A percentile compares a stretch with the other conserved stretches of the same genome.
These are phyloP conservation scores for Cytospora piceicola DNA, from an alignment of 2,329 filamentous ascomycete genomes.

Conservation along the genomic window DNA sequence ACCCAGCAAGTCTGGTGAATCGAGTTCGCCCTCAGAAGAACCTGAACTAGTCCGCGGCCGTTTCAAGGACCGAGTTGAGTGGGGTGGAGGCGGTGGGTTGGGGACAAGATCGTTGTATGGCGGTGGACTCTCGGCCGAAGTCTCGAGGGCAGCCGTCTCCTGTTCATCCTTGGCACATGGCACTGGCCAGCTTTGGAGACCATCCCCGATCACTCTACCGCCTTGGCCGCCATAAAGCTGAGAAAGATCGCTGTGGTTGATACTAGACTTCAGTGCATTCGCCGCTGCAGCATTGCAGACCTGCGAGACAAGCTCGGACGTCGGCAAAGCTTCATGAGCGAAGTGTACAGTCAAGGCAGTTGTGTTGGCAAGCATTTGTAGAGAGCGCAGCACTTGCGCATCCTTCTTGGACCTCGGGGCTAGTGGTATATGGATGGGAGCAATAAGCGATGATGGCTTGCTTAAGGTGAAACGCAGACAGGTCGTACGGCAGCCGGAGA, in stretches of 20 bases:
- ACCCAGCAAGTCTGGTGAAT: neutral
- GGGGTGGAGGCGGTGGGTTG: neutral
- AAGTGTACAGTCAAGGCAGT: constrained; percentile 6
- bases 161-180: neutral
- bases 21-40: neutral
- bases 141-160: neutral
- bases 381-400: neutral
- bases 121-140: neutral
- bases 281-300: neutral
- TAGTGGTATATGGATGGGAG: neutral
- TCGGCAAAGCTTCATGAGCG: neutral
- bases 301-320: neutral
- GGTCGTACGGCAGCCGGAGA: constrained; percentile 3
- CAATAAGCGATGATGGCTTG: constrained; percentile 3
- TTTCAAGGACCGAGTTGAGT: constrained; percentile 2
- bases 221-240: constrained; percentile 11
- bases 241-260: neutral
- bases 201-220: neutral
- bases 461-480: constrained; percentile 6
- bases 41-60: neutral
- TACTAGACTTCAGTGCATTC: neutral
- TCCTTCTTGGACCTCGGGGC: neutral
- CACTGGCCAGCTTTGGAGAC: neutral
- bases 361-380: constrained; percentile 1
- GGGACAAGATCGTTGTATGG: constrained; percentile 6